A percentile compares a stretch with the other conserved stretches of the same genome.
These are phyloP conservation scores for Meira miltonrushii DNA, from an alignment of 1,284 basidiomycete genomes.

Conservation along the genomic window DNA sequence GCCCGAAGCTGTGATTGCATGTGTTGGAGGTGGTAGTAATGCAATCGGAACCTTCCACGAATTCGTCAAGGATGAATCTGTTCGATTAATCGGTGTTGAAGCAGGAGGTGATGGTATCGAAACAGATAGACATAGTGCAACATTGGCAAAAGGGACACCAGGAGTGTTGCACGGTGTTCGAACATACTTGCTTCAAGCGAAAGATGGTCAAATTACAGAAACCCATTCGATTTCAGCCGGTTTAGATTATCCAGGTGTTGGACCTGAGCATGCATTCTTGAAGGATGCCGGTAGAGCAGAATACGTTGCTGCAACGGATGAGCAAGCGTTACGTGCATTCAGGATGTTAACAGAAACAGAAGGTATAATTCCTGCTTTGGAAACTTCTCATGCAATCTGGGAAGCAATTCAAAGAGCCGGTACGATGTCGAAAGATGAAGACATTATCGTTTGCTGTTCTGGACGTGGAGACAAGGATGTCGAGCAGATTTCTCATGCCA, in stretches of 20 bases:
- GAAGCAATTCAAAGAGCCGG: conserved; percentile 79
- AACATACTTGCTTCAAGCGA: conserved; percentile 87
- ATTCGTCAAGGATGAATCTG: conserved; percentile 42
- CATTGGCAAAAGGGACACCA: conserved; percentile 78
- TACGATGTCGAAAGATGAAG: conserved; percentile 72
- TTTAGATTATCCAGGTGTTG: conserved; percentile 67
- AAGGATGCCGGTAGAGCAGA: conserved; percentile 90
- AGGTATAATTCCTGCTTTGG: conserved; percentile 95
- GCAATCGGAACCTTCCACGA: conserved; percentile 68
- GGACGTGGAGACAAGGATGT: conserved; percentile 93
- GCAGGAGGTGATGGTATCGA: conserved; percentile 68
- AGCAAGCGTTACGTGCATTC: conserved; percentile 88
- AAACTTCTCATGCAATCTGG: conserved; percentile 94
- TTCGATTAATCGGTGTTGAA: conserved; percentile 48
- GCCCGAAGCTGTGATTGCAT: conserved; percentile 90
- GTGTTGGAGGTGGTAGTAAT: conserved; percentile 95
- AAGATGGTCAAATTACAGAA: conserved; percentile 86
- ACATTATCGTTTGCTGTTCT: conserved; percentile 67
- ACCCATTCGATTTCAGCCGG: conserved; percentile 97
- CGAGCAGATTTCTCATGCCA: conserved; percentile 71
- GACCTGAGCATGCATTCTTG: conserved; percentile 94
- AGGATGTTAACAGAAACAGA: conserved; percentile 82
- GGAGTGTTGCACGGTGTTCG: conserved; percentile 94
- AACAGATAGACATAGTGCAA: conserved; percentile 82
- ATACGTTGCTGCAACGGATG: conserved; percentile 87